Evolutionary conservation across 768 basidiomycete species (phyloP).

Genomic region (Lactifluus volemus): DNA sequence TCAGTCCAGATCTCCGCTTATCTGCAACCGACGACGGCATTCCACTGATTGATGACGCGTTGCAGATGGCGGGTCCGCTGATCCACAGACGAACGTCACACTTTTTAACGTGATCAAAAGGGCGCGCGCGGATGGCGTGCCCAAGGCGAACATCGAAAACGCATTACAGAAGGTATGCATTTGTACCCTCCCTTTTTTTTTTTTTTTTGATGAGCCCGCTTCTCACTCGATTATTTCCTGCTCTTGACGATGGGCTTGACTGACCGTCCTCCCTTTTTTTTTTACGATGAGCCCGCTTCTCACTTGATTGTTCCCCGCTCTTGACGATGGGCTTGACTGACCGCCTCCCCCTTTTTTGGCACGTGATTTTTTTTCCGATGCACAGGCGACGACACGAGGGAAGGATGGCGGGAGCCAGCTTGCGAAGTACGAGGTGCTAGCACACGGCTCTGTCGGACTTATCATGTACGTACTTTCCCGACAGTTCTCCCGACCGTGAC

Average conservation of each 20-base stretch:
- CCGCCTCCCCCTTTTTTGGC: no score
- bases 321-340: neutral
- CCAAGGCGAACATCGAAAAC: conserved; percentile 18
- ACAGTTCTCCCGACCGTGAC: neutral
- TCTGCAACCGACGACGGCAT: neutral
- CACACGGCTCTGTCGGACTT: conserved; percentile 19
- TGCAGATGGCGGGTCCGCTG: conserved; percentile 16
- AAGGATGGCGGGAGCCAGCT: conserved; percentile 13
- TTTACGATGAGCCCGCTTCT: no score
- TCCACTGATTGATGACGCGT: neutral
- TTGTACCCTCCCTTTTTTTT: no score
- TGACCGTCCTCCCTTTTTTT: neutral
- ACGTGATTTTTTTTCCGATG: neutral
- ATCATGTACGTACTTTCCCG: conserved; percentile 14
- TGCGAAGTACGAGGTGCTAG: conserved; percentile 16
- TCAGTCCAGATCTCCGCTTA: conserved; percentile 2
- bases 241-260: neutral
- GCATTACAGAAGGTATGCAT: conserved; percentile 17
- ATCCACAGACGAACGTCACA: conserved; percentile 13
- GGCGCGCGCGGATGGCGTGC: conserved; percentile 15
- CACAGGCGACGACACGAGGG: conserved; percentile 8
- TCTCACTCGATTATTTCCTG: no score
- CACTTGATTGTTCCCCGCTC: no score
- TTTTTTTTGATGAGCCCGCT: no score
- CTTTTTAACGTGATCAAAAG: conserved; percentile 15